These are phyloP conservation scores for Pythium insidiosum DNA, from an alignment of 352 stramenopile species.

Conservation along the genomic window DNA sequence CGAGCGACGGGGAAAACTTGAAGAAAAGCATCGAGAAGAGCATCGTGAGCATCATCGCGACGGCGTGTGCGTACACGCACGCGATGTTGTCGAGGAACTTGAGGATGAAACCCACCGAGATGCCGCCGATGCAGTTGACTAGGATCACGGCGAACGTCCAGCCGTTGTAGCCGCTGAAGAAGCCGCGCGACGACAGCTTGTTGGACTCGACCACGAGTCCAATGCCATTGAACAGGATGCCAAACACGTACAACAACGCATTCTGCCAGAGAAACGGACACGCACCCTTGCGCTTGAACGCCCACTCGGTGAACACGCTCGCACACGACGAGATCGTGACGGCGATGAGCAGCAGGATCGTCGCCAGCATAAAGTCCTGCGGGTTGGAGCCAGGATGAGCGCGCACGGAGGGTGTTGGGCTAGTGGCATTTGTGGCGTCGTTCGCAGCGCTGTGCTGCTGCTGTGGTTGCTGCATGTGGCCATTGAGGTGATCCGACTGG, in stretches of 20 bases:
- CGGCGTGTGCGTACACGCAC: conserved; percentile 74
- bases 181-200: conserved; percentile 36
- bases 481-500: conserved; percentile 65
- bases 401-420: neutral
- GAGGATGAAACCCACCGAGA: conserved; percentile 75
- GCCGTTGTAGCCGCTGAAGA: conserved; percentile 74
- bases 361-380: conserved; percentile 28
- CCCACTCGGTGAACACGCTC: conserved; percentile 80
- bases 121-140: conserved; percentile 66
- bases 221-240: conserved; percentile 73
- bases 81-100: conserved; percentile 90
- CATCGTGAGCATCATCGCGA: conserved; percentile 88
- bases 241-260: conserved; percentile 71
- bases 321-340: conserved; percentile 77
- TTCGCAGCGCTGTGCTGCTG: neutral
- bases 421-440: conserved; percentile 1
- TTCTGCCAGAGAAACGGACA: conserved; percentile 83
- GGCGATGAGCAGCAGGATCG: conserved; percentile 62
- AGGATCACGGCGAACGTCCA: conserved; percentile 74
- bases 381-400: neutral
- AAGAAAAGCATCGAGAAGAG: conserved; percentile 85
- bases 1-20: conserved; percentile 68
- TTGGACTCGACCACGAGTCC: conserved; percentile 43
- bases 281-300: conserved; percentile 71
- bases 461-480: conserved; percentile 21